Conservation (phyloP, 495 filamentous ascomycete species). For the Lepraria neglecta region DNA sequence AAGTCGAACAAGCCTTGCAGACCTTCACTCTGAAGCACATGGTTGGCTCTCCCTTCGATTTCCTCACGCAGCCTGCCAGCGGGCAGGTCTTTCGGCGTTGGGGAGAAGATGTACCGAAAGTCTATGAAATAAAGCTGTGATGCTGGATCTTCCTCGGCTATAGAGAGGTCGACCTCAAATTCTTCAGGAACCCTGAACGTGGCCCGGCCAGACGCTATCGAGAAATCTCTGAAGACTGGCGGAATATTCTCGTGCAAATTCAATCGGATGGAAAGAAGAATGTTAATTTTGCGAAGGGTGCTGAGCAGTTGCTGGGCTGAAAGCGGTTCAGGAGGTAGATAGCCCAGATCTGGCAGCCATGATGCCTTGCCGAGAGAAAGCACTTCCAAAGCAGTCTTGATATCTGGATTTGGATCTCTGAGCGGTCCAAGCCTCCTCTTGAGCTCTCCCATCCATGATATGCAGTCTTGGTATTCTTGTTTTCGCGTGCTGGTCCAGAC, state of each 20-base stretch:
- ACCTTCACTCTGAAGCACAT: constrained; percentile 55
- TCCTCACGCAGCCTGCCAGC: constrained; percentile 50
- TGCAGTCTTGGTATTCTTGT: constrained; percentile 47
- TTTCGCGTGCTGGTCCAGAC: constrained; percentile 59
- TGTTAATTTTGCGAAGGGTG: constrained; percentile 72
- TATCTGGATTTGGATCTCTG: constrained; percentile 79
- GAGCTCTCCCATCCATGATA: constrained; percentile 57
- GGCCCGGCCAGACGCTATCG: constrained; percentile 68
- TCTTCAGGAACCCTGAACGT: constrained; percentile 78
- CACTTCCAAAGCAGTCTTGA: constrained; percentile 80
- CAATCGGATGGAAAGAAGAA: constrained; percentile 70
- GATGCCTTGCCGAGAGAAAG: constrained; percentile 66
- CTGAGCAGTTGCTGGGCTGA: constrained; percentile 58
- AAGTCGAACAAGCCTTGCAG: constrained; percentile 73
- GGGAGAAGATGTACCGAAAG: constrained; percentile 75
- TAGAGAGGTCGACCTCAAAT: constrained; percentile 87
- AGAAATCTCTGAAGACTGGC: constrained; percentile 61
- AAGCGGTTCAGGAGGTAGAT: constrained; percentile 68
- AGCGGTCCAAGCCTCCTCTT: constrained; percentile 57
- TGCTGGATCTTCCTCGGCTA: constrained; percentile 70
- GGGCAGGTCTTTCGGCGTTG: constrained; percentile 53
- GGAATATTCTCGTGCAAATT: constrained; percentile 72
- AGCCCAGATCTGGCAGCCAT: constrained; percentile 75
- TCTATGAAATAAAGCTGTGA: constrained; percentile 91
- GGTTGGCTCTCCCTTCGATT: constrained; percentile 66